Base-by-base conservation (phyloP, 2,329 filamentous ascomycete genomes). In the Cercospora zeae-maydis region DNA sequence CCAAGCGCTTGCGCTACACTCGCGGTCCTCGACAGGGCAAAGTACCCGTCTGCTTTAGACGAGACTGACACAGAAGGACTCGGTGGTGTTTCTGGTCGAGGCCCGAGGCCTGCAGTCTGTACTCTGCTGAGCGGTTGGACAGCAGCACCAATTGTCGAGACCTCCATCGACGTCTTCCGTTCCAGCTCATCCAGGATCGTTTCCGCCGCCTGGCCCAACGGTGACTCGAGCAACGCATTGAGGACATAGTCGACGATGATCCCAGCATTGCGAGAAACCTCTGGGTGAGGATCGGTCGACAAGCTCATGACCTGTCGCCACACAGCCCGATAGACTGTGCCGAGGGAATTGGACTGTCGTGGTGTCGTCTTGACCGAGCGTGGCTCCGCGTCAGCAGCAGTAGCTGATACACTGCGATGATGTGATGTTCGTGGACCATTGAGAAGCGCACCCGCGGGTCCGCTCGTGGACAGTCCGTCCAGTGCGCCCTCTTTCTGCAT, bases 221-320 rank as follows among this genome's bases (percentile, higher is more conserved):
- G 84, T 0, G 93, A 97, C 56, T 89, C 85, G 5, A 96, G 78
- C 11, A 99, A 81, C 0, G 87, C 84, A 56, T 89, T 84, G 72
- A 97, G 88, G 27, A 98, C 84, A 71, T 89, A 91, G 75, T 99
- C 95, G 31, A 96, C 86, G 49, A 98, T 87, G n/a, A 89, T 83
- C 5, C 87, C 88, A 9, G 92, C 93, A 74, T 95, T 90, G 67
- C 89, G 85, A 66, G 96, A 90, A 34, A 98, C 91, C 73, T 98
- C 93, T 1, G 93, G 92, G 73, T 97, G 93, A 42, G 95, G 93
- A 73, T 99, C 95, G 16, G 96, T 91, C 49, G 92, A 93, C 75
- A 98, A 83, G 66, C 96, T 91, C 63, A 97, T 81, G 47, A 96
- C 83, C 72, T 97, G 91, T 75, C 96, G 95, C 95, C 95, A 99